Evolutionary conservation across 805 yeast species (phyloP).

Genomic region (Metschnikowia aberdeeniae): DNA sequence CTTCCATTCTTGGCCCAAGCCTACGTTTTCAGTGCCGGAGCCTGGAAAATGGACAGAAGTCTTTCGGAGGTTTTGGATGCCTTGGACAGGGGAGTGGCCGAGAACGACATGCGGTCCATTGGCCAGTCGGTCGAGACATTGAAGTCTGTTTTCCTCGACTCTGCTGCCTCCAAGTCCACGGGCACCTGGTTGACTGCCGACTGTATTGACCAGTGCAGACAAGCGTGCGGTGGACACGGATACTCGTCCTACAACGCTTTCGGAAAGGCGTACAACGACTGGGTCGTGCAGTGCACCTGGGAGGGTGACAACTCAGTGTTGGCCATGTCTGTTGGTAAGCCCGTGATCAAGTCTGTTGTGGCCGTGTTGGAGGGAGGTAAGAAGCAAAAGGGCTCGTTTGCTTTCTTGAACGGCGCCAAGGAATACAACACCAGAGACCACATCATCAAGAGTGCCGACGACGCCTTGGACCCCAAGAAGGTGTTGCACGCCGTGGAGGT

Average conservation of each 20-base stretch:
- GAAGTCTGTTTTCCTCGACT: constrained; percentile 19
- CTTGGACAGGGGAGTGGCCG: constrained; percentile 16
- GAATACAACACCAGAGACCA: constrained; percentile 13
- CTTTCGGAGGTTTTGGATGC: constrained; percentile 12
- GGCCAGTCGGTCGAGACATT: constrained; percentile 11
- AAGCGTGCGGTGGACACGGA: constrained; percentile 22
- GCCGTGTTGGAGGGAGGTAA: constrained; percentile 14
- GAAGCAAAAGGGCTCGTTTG: constrained; percentile 15
- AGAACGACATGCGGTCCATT: constrained; percentile 15
- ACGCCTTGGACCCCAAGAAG: constrained; percentile 13
- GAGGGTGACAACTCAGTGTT: constrained; percentile 22
- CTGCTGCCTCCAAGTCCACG: constrained; percentile 19
- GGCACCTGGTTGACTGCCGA: constrained; percentile 22
- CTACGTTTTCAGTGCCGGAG: constrained; percentile 17
- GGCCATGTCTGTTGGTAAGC: constrained; percentile 22
- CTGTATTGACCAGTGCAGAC: constrained; percentile 20
- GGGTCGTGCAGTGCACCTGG: constrained; percentile 24
- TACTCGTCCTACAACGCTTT: constrained; percentile 20
- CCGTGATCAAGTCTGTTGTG: constrained; percentile 15
- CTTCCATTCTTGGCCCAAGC: constrained; percentile 21
- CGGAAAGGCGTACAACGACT: constrained; percentile 20
- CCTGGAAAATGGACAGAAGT: constrained; percentile 16
- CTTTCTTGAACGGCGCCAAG: constrained; percentile 18
- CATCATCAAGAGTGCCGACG: constrained; percentile 8
- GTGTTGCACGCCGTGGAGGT: constrained; percentile 17